These are phyloP conservation scores for Alternaria infectoria DNA, from an alignment of 2,329 filamentous ascomycete genomes.

Conservation along the genomic window DNA sequence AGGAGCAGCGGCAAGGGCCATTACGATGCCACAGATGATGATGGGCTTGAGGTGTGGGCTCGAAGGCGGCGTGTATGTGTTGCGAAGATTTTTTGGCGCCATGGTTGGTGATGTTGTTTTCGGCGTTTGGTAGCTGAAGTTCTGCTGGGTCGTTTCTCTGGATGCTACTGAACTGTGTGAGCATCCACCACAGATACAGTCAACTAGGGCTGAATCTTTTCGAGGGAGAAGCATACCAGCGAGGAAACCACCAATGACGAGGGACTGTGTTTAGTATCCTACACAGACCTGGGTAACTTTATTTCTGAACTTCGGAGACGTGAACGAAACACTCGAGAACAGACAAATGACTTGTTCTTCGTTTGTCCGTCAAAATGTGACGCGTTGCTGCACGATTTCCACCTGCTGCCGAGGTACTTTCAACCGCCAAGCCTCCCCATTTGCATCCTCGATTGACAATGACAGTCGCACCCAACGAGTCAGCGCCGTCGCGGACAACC, in stretches of 20 bases:
- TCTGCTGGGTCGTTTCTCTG: neutral
- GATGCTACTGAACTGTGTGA: neutral
- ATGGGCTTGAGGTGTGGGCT: constrained; percentile 25
- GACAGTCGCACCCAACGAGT: neutral
- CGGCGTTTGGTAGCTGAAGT: neutral
- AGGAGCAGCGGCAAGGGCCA: constrained; percentile 30
- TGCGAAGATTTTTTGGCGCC: constrained; percentile 22
- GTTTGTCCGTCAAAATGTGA: neutral
- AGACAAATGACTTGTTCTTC: neutral
- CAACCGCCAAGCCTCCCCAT: neutral
- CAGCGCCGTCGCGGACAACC: neutral
- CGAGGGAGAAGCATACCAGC: neutral
- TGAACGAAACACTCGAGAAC: neutral
- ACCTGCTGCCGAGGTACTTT: neutral
- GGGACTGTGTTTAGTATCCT: neutral
- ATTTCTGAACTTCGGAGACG: neutral
- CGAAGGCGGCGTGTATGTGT: constrained; percentile 25
- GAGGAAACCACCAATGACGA: neutral
- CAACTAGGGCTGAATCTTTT: neutral
- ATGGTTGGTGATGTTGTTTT: constrained; percentile 2
- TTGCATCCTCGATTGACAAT: neutral
- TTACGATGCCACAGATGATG: constrained; percentile 29
- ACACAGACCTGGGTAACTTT: neutral
- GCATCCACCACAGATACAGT: neutral
- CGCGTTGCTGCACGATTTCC: neutral